Evolutionary conservation across 176 grass and related monocot genomes (phyloP), one percentile per base, ranked within the genome.

Genomic region (Cocos nucifera): DNA sequence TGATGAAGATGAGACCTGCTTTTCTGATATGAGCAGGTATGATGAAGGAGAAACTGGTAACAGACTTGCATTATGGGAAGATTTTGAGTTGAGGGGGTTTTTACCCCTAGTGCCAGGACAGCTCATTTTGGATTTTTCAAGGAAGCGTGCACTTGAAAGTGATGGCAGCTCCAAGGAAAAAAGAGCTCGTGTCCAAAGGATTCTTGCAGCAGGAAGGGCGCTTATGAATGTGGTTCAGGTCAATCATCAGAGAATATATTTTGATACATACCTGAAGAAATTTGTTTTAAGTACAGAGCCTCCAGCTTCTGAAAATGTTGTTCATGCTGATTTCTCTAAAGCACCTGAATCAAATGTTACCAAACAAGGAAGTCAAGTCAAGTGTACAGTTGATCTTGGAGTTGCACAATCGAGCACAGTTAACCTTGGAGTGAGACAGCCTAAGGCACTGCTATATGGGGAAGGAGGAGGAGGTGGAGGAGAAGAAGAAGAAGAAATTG

Each of bases 31-130:
- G 80, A 70, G 75, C 27, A 62, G 18, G 19, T 96, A 87, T 73
- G 80, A 96, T 17, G 83, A 86, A 64, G 77, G 73, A 63, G 91
- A 87, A 80, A 87, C 83, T 73, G 75, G 80, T 28, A 96, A 96
- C 57, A 55, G 91, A 59, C 60, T 85, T 82, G 86, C 83, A 4
- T 53, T 95, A 6, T 89, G 80, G 90, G 90, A 95, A 60, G 90
- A 95, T 75, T 70, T 82, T 20, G 86, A 90, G 65, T 87, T 96
- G 61, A 90, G 86, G 81, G 91, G 91, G 21, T 96, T 96, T 65
- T 71, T 72, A 19, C 91, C 86, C 9, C 76, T 87, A 54, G 72
- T 79, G 19, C 91, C 91, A 70, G 91, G 83, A 49, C 86, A 96
- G 17, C 30, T 75, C 67, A 90, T 96, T 67, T 87, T 96, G 69